Conservation (phyloP, 1,284 basidiomycete genomes). For the Puccinia triticina region DNA sequence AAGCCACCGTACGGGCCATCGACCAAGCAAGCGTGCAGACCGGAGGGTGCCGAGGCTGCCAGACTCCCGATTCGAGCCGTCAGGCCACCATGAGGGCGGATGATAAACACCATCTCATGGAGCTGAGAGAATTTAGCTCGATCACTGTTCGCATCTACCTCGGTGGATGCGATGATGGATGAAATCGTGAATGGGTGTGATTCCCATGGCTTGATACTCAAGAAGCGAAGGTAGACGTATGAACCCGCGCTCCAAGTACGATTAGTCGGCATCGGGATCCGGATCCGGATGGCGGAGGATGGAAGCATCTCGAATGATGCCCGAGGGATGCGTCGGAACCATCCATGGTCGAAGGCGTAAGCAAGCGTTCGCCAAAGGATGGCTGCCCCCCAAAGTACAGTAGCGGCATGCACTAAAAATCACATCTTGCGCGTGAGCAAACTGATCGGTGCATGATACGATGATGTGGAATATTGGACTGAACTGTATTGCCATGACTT, state of each 20-base stretch:
- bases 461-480: background rate
- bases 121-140: background rate
- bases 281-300: slow-evolving; percentile 59
- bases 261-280: slow-evolving; percentile 56
- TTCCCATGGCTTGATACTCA: slow-evolving; percentile 52
- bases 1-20: slow-evolving; percentile 63
- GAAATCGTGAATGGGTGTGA: slow-evolving; percentile 64
- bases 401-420: slow-evolving; percentile 39
- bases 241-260: slow-evolving; percentile 62
- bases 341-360: slow-evolving; percentile 53
- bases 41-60: slow-evolving; percentile 50
- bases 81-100: slow-evolving; percentile 59
- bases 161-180: slow-evolving; percentile 55
- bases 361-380: slow-evolving; percentile 27
- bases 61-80: slow-evolving; percentile 56
- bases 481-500: slow-evolving; percentile 39
- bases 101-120: slow-evolving; percentile 55
- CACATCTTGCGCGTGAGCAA: background rate
- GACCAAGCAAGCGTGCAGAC: slow-evolving; percentile 58
- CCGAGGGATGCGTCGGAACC: slow-evolving; percentile 44
- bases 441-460: background rate
- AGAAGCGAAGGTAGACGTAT: slow-evolving; percentile 63
- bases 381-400: slow-evolving; percentile 38
- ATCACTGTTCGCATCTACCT: background rate
- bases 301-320: slow-evolving; percentile 60